Percentiles rank a stretch among this genome's conserved stretches.
Evolutionary conservation across 306 rosid species (phyloP).

Genomic region (Prunus davidiana): DNA sequence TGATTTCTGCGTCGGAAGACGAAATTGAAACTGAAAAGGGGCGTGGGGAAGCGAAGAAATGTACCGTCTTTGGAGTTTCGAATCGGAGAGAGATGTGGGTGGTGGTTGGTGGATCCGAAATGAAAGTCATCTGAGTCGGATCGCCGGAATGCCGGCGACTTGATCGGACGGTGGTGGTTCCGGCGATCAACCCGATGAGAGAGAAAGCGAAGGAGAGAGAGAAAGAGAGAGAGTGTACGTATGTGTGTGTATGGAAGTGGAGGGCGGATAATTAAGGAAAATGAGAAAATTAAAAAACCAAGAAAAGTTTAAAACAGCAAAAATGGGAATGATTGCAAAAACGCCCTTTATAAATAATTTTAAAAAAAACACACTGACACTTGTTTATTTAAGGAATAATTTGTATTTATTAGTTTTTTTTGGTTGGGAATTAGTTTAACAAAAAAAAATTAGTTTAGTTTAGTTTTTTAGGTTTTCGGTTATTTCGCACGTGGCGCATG

Average conservation of each 20-base stretch:
- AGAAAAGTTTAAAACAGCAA: constrained; percentile 2
- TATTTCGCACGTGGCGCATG: not conserved
- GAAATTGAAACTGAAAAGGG: constrained; percentile 9
- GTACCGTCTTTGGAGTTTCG: constrained; percentile 17
- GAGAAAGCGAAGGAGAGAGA: constrained; percentile 23
- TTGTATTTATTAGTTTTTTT: not conserved
- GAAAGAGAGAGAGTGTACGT: constrained; percentile 20
- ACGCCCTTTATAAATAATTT: not conserved
- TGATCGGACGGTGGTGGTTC: constrained; percentile 45
- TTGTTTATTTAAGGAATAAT: not conserved
- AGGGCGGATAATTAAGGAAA: constrained; percentile 36
- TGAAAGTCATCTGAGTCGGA: constrained; percentile 42
- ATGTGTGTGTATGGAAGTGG: constrained; percentile 12
- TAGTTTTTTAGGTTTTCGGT: not conserved
- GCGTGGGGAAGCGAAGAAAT: constrained; percentile 45
- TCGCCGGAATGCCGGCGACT: constrained; percentile 47
- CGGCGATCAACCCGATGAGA: constrained; percentile 50
- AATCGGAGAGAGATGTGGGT: constrained; percentile 10
- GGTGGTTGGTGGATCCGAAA: constrained; percentile 34
- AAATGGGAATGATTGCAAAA: not conserved
- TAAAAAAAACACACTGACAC: not conserved
- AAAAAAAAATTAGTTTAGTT: not conserved
- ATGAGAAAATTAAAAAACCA: constrained; percentile 4
- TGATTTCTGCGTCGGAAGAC: constrained; percentile 24
- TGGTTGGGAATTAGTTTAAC: not conserved